Conservation (phyloP, 1,284 basidiomycete species). For the Apiotrichum brassicae region DNA sequence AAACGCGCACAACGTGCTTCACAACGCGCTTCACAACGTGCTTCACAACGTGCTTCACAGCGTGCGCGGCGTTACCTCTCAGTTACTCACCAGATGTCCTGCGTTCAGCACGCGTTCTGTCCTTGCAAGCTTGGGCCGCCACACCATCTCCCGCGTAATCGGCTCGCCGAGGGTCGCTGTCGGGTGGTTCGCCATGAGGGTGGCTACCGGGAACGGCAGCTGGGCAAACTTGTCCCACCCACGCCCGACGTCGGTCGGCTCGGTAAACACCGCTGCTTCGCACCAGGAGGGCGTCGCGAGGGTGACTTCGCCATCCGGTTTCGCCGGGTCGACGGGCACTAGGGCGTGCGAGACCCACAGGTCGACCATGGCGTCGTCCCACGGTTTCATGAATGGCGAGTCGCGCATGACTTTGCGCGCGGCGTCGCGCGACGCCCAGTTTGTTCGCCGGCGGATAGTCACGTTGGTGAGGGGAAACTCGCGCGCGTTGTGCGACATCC, state of each 20-base stretch:
- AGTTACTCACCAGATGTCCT: conserved; percentile 37
- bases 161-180: conserved; percentile 26
- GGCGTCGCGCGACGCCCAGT: conserved; percentile 5
- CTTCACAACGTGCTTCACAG: too few species aligned
- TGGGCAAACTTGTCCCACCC: conserved; percentile 33
- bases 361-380: conserved; percentile 58
- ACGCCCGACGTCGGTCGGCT: conserved; percentile 21
- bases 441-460: conserved; percentile 3
- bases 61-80: too few species aligned
- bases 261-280: conserved; percentile 34
- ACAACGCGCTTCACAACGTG: too few species aligned
- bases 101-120: conserved; percentile 32
- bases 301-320: conserved; percentile 17
- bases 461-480: conserved; percentile 45
- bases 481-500: conserved; percentile 66
- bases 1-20: too few species aligned
- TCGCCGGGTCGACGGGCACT: conserved; percentile 34
- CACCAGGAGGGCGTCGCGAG: conserved; percentile 32
- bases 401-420: conserved; percentile 13
- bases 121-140: conserved; percentile 23
- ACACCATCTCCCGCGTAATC: conserved; percentile 30
- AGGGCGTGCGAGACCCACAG: conserved; percentile 61
- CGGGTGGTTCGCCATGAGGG: conserved; percentile 18
- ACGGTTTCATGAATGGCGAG: conserved; percentile 41
- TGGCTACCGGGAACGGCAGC: conserved; percentile 23